Evolutionary conservation across 257 asterid genomes (phyloP).

Genomic region (Solanum appendiculatum): DNA sequence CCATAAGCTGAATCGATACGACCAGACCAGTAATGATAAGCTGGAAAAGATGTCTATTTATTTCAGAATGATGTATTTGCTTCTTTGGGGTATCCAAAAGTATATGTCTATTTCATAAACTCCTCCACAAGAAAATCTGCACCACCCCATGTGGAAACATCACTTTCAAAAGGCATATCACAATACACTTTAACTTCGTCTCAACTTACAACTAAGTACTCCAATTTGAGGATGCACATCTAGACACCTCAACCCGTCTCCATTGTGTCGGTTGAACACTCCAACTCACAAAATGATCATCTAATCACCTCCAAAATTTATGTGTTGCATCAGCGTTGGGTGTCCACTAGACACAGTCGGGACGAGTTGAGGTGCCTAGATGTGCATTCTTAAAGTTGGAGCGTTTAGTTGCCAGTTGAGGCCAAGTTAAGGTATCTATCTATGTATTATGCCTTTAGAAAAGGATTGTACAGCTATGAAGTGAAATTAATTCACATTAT

Average conservation of each 20-base stretch:
- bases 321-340: neutral
- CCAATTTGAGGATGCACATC: neutral
- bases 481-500: neutral
- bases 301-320: neutral
- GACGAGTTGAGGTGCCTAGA: neutral
- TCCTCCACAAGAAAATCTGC: neutral
- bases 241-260: neutral
- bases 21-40: neutral
- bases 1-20: neutral
- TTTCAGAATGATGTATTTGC: neutral
- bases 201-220: neutral
- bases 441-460: neutral
- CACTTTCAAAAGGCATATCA: neutral
- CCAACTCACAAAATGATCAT: neutral
- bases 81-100: neutral
- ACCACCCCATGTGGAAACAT: neutral
- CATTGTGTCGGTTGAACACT: neutral
- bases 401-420: neutral
- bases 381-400: neutral
- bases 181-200: neutral
- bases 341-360: neutral
- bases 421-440: neutral
- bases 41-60: neutral
- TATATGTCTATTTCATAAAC: neutral
- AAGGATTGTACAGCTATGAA: neutral